Evolutionary conservation across 495 filamentous ascomycete genomes (phyloP).

Genomic region (Staphylotrichum tortipilum): DNA sequence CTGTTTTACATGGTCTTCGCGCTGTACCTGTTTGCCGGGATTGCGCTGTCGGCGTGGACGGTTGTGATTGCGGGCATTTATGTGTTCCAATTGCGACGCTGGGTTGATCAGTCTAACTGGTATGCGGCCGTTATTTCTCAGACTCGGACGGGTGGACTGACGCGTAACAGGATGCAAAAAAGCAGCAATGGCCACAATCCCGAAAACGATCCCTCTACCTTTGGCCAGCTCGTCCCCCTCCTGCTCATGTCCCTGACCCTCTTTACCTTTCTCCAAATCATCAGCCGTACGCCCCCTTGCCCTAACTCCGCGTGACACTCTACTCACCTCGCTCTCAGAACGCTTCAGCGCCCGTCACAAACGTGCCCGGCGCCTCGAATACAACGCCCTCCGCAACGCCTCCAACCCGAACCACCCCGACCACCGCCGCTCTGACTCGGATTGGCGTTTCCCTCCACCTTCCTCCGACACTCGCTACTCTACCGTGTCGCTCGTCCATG

Average conservation of each 20-base stretch:
- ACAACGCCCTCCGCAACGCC: background rate
- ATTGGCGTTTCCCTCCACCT: background rate
- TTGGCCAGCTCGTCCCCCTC: constrained; percentile 34
- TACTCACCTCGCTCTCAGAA: background rate
- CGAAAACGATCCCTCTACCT: constrained; percentile 30
- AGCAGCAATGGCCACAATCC: constrained; percentile 13
- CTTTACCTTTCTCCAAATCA: constrained; percentile 28
- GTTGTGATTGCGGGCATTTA: constrained; percentile 17
- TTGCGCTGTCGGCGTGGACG: constrained; percentile 14
- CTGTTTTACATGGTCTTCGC: constrained; percentile 17
- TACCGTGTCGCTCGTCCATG: background rate
- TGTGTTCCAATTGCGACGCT: constrained; percentile 21
- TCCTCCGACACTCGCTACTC: background rate
- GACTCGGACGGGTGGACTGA: background rate
- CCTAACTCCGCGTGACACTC: no score
- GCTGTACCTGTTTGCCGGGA: constrained; percentile 18
- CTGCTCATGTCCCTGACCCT: constrained; percentile 27
- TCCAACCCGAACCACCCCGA: no score
- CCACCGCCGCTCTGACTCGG: background rate
- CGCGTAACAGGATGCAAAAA: constrained; percentile 1
- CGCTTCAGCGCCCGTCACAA: background rate
- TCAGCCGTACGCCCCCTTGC: constrained; percentile 23
- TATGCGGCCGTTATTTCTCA: background rate
- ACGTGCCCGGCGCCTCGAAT: background rate
- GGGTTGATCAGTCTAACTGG: constrained; percentile 26